Base-by-base conservation (phyloP, 2,329 filamentous ascomycete genomes). In the Neofusicoccum kwambonambiense region DNA sequence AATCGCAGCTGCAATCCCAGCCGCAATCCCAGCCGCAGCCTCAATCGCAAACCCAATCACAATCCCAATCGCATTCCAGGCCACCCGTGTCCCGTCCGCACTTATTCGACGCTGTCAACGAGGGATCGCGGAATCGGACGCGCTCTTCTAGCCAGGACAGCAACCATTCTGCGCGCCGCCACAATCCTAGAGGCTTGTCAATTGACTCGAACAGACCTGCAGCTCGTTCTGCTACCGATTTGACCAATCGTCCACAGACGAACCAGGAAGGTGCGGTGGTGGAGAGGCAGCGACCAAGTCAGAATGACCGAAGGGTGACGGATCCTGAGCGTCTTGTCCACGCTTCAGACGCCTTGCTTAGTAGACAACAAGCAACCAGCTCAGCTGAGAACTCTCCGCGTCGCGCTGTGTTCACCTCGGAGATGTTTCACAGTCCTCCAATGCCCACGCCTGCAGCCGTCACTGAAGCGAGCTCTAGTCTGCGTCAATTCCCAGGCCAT, bases 201-300 rank as follows among this genome's bases (percentile, higher is more conserved):
- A 63, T 54, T 42, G 61, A 72, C 74, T 13, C 64, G 62, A 11
- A 42, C 39, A 70, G 82, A 60, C 82, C 84, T 47, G 83, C 86
- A 12, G 81, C 85, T 22, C 84, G 85, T 22, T 91, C 90, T 17
- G 85, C 88, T 52, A 90, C 86, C 1, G 90, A 93, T 71, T 78
- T 92, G 1, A 76, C 76, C 17, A 72, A 77, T 17, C 69, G 74
- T 9, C 74, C 76, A 8, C 68, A 71, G 27, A 73, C 73, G 3
- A 72, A 73, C 6, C 68, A 71, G n/a, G 64, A 66, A 35, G 56
- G 19, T 47, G 61, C 39, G 17, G 44, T 27, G 17, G 68, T 37
- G 61, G 71, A 66, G 66, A 67, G 75, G 47, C 72, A 73, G 56
- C 70, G 77, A 45, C 69, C 75, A 57, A 80, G 78, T 34, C 77